Evolutionary conservation across 257 asterid species (phyloP).

Genomic region (Solanum etuberosum): DNA sequence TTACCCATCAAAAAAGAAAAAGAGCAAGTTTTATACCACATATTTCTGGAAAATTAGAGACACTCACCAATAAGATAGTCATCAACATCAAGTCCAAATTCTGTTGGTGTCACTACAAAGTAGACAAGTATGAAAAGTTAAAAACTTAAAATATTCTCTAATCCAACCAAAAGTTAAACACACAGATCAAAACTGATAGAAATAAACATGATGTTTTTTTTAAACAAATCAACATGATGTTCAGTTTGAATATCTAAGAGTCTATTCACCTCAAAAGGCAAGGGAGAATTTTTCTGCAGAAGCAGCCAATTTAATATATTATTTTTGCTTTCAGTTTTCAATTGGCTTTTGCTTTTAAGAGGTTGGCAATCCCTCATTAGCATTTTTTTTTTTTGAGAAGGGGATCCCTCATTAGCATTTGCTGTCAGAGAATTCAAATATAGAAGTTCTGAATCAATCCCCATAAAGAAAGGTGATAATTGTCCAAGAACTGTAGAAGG

Average conservation of each 20-base stretch:
- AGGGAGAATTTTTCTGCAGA: not conserved
- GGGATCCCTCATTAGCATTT: not conserved
- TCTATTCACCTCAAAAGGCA: not conserved
- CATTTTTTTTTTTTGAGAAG: not conserved
- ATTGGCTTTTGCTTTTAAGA: not conserved
- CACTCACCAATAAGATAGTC: constrained; percentile 81
- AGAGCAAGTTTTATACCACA: not conserved
- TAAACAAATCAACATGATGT: not conserved
- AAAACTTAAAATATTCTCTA: not conserved
- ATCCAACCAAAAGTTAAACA: not conserved
- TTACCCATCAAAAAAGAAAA: not conserved
- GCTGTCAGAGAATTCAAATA: not conserved
- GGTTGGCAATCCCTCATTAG: not conserved
- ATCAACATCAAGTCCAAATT: constrained; percentile 82
- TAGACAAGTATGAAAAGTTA: not conserved
- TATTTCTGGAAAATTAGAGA: not conserved
- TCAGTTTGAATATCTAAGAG: not conserved
- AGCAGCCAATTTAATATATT: not conserved
- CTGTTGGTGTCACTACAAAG: constrained; percentile 53
- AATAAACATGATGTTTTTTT: not conserved
- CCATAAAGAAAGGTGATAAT: not conserved
- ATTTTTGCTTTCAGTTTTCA: not conserved
- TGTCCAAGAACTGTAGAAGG: not conserved
- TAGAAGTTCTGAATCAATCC: not conserved
- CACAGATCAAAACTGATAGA: not conserved